phyloP scores from a whole-genome alignment of 495 filamentous ascomycete genomes.

The Annulohypoxylon nitens region DNA sequence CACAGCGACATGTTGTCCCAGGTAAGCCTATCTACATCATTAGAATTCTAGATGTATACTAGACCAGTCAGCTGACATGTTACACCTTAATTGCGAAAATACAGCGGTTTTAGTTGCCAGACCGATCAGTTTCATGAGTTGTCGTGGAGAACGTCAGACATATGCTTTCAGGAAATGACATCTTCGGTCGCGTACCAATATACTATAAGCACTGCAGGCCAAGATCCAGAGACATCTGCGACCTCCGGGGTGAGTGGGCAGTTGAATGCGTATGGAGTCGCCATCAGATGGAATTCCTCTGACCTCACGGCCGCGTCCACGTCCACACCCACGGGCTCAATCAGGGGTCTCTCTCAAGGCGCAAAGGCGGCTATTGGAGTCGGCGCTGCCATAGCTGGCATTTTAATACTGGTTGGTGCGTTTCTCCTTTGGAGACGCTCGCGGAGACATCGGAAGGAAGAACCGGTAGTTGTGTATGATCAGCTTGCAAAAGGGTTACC shows the following conservation, averaged over 20 bases:
- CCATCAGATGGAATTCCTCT: conserved; percentile 4
- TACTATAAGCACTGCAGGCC: conserved; percentile 7
- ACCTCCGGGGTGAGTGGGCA: background rate
- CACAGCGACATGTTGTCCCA: conserved; percentile 27
- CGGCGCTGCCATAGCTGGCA: background rate
- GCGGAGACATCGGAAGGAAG: background rate
- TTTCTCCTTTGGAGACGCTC: conserved; percentile 10
- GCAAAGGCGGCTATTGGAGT: conserved; percentile 7
- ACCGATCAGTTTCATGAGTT: background rate
- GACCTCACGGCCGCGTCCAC: background rate
- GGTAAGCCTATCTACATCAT: background rate
- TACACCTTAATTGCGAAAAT: background rate
- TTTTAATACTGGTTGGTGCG: background rate
- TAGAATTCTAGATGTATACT: too few relatives aligned
- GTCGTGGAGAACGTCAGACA: conserved; percentile 9
- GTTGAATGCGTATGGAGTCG: conserved; percentile 17
- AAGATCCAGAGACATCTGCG: background rate
- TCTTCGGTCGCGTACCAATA: conserved; percentile 5
- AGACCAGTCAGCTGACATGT: too few relatives aligned
- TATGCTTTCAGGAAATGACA: conserved; percentile 10
- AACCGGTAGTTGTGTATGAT: background rate
- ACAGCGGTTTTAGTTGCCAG: conserved; percentile 18
- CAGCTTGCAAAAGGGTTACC: background rate
- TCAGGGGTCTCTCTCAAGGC: background rate
- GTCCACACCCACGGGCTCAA: background rate